Conservation (phyloP, 805 yeast species). For the Zygotorulaspora florentina region DNA sequence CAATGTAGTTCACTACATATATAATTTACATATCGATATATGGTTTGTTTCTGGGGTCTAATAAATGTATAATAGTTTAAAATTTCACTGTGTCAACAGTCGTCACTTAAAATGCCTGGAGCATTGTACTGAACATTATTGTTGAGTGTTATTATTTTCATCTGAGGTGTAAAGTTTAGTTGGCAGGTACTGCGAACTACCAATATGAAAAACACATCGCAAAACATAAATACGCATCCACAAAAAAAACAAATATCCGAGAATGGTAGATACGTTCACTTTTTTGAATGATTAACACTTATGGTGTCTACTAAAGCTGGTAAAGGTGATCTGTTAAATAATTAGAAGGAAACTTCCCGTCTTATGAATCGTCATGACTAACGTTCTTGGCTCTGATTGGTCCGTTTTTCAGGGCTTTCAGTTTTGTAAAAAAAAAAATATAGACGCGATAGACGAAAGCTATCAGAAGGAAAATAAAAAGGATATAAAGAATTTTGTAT, state of each 20-base stretch:
- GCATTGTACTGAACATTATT: too few relatives aligned
- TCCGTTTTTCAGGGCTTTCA: neutral
- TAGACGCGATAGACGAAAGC: neutral
- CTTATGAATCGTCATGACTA: constrained; percentile 8
- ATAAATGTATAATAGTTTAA: constrained; percentile 12
- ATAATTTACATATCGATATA: constrained; percentile 6
- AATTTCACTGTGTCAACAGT: too few relatives aligned
- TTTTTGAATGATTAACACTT: neutral
- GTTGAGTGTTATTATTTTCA: too few relatives aligned
- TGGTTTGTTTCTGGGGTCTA: constrained; percentile 1
- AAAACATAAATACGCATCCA: neutral
- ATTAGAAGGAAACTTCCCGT: neutral
- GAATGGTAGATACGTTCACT: neutral
- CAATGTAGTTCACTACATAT: constrained; percentile 1
- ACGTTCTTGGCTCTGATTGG: constrained; percentile 11
- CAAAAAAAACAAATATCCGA: neutral
- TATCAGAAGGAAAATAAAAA: neutral
- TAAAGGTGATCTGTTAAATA: neutral
- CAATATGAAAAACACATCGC: neutral
- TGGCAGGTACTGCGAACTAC: too few relatives aligned
- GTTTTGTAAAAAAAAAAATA: constrained; percentile 1
- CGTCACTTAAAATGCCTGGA: too few relatives aligned
- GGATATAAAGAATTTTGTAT: neutral
- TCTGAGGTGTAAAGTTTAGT: too few relatives aligned
- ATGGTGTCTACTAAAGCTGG: neutral